Base-by-base conservation (phyloP, 2,329 filamentous ascomycete genomes). In the Beauveria medogensis region DNA sequence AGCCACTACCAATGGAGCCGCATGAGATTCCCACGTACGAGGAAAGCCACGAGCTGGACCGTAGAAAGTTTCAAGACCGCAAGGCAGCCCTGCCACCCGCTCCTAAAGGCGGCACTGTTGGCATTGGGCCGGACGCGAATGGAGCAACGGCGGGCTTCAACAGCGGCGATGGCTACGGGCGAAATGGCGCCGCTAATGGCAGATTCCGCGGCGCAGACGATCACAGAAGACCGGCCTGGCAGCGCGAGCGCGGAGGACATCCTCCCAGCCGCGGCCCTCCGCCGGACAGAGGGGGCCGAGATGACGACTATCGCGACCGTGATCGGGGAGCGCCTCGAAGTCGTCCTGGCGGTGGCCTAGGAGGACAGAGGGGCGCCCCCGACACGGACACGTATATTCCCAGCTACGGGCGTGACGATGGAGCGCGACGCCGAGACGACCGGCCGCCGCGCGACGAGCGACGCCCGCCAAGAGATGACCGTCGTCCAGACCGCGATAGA, bases 11-110 rank as follows among this genome's bases (percentile, higher is more conserved):
- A 9, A 86, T 92, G 44, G 83, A 84, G 60, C 91, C 94, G 1
- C 87, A 89, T 65, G 92, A 97, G 55, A 82, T 99, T n/a, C 94
- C 94, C 2, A 83, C 79, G 18, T 97, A 96, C 69, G 91, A 96
- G 70, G 93, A 97, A 69, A 96, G 92, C 50, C 94, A 99, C 74
- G 94, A 99, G 73, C 80, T 97, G n/a, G 94, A 99, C 71, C 85
- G 93, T 55, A 86, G 92, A 71, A 95, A 93, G 74, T 93, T 92
- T 67, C 88, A 95, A 66, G 89, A 92, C 62, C 88, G 94, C 69
- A 91, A 91, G 69, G 89, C 89, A 24, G 89, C 87, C 24, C 81
- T 93, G 12, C 93, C 93, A 4, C 93, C 94, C 14, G 94, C 93
- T 0, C 94, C 94, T 0, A 92, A 93, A 67, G 93, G 92, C 14